Conservation (phyloP, 2,329 filamentous ascomycete genomes). For the Talaromyces pinophilus region DNA sequence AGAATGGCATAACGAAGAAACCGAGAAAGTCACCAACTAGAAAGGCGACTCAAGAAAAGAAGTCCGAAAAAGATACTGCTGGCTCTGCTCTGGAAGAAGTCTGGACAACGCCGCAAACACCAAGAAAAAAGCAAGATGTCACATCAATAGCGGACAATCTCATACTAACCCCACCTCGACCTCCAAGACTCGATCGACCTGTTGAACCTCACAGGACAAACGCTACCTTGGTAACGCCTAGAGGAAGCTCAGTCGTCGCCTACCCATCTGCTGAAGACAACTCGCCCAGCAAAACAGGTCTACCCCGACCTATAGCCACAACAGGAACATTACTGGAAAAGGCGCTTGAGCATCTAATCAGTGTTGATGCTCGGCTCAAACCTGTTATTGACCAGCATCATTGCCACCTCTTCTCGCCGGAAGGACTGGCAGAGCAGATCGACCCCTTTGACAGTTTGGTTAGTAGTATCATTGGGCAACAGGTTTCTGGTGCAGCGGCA, state of each 20-base stretch:
- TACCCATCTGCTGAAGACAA: conserved; percentile 44
- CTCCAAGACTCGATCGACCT: conserved; percentile 45
- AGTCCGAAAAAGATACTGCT: not conserved
- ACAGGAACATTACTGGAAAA: conserved; percentile 72
- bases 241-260: conserved; percentile 50
- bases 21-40: conserved; percentile 6
- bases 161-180: conserved; percentile 44
- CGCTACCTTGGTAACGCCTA: conserved; percentile 51
- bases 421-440: conserved; percentile 78
- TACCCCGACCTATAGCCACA: conserved; percentile 55
- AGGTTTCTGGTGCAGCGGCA: conserved; percentile 91
- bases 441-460: conserved; percentile 84
- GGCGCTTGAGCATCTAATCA: conserved; percentile 72
- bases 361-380: conserved; percentile 70
- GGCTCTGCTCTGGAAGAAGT: not conserved
- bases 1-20: conserved; percentile 34
- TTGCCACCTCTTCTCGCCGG: conserved; percentile 77
- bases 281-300: conserved; percentile 45
- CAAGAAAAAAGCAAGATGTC: conserved; percentile 30
- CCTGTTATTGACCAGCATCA: conserved; percentile 71
- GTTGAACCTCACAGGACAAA: conserved; percentile 52
- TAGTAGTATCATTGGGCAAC: conserved; percentile 91
- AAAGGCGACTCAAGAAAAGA: conserved; percentile 12
- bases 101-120: conserved; percentile 31
- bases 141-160: conserved; percentile 36